phyloP scores from a whole-genome alignment of 345 rosid species.

The Populus nigra region DNA sequence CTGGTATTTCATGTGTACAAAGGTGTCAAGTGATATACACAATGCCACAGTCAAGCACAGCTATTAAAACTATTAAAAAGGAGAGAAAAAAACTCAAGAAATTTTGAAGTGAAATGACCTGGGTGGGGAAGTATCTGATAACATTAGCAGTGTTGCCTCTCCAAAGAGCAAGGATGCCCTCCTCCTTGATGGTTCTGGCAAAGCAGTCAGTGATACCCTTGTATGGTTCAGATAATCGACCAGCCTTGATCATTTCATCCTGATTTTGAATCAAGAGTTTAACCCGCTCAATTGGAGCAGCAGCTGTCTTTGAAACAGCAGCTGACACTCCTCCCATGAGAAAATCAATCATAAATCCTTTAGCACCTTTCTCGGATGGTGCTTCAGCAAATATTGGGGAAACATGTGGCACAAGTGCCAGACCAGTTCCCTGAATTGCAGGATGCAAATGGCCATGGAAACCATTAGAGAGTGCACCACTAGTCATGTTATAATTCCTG shows the following conservation, averaged over 20 bases:
- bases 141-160: conserved; percentile 35
- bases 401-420: neutral
- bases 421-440: conserved; percentile 4
- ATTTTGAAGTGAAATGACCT: conserved; percentile 9
- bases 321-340: conserved; percentile 35
- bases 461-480: neutral
- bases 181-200: conserved; percentile 29
- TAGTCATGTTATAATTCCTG: conserved; percentile 7
- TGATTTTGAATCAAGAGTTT: conserved; percentile 35
- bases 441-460: neutral
- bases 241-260: conserved; percentile 34
- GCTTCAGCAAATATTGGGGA: conserved; percentile 26
- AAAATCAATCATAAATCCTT: conserved; percentile 26
- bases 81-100: neutral
- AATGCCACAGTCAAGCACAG: neutral
- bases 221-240: conserved; percentile 28
- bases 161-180: conserved; percentile 28
- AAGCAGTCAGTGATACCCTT: conserved; percentile 33
- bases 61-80: neutral
- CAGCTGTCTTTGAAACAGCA: conserved; percentile 31
- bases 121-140: conserved; percentile 37
- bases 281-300: conserved; percentile 34
- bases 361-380: conserved; percentile 30
- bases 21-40: neutral
- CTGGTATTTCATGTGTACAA: neutral